A percentile compares a stretch with the other conserved stretches of the same genome.
Conservation (phyloP, 495 filamentous ascomycete genomes). For the Aspergillus incahuasiensis region DNA sequence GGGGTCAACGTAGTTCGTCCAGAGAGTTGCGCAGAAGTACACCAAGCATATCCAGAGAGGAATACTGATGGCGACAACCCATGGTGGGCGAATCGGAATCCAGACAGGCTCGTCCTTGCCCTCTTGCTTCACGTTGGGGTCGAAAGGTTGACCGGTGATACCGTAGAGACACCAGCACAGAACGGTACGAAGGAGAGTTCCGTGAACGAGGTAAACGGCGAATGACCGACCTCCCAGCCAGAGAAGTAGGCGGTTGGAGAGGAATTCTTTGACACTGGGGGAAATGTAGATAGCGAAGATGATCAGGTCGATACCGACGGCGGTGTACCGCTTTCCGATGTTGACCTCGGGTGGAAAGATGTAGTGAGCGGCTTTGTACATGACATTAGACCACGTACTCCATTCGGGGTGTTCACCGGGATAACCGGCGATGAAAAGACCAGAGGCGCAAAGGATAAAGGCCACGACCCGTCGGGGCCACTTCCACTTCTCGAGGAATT, state of each 20-base stretch:
- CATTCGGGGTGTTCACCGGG: constrained; percentile 56
- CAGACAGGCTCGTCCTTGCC: constrained; percentile 39
- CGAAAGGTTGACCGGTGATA: constrained; percentile 46
- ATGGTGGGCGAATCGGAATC: constrained; percentile 34
- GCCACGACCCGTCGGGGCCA: constrained; percentile 44
- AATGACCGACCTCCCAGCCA: constrained; percentile 67
- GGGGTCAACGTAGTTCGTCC: constrained; percentile 63
- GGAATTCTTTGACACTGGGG: constrained; percentile 47
- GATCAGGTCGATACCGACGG: constrained; percentile 55
- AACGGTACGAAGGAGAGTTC: constrained; percentile 56
- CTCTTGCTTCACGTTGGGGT: constrained; percentile 24
- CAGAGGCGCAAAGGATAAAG: constrained; percentile 38
- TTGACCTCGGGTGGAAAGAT: constrained; percentile 55
- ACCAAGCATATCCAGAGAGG: constrained; percentile 55
- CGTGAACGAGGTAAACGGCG: constrained; percentile 65
- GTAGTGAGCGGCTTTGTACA: constrained; percentile 40
- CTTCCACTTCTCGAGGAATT: constrained; percentile 45
- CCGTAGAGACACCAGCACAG: constrained; percentile 65
- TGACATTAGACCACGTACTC: constrained; percentile 52
- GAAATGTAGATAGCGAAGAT: constrained; percentile 56
- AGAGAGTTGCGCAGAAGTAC: constrained; percentile 54
- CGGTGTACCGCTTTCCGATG: constrained; percentile 47
- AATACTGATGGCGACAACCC: constrained; percentile 45
- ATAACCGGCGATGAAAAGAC: constrained; percentile 55
- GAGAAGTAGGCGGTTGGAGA: constrained; percentile 54